phyloP scores from a whole-genome alignment of 1,284 basidiomycete species.

The Hemileia vastatrix region DNA sequence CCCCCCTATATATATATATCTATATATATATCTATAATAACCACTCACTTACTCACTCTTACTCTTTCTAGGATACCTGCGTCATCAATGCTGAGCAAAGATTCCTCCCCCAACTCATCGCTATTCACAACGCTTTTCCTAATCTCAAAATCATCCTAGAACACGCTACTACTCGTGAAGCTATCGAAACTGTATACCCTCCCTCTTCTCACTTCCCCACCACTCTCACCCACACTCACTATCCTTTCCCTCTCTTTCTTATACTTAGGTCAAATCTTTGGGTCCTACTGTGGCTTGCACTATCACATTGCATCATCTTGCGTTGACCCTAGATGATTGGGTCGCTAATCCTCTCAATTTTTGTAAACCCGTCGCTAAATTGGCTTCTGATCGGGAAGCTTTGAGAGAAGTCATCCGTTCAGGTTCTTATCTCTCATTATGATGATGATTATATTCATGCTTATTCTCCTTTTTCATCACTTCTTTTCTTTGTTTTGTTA shows the following conservation, averaged over 20 bases:
- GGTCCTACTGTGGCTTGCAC: constrained; percentile 86
- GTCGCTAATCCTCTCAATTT: constrained; percentile 92
- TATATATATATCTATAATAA: no score
- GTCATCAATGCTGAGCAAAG: constrained; percentile 85
- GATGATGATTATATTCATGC: not conserved
- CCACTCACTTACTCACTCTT: no score
- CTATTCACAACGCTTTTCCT: constrained; percentile 79
- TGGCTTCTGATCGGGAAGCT: constrained; percentile 78
- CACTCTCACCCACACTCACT: no score
- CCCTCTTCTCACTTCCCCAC: not conserved
- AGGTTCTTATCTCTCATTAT: constrained; percentile 52
- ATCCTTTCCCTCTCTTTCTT: not conserved
- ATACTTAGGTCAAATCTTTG: constrained; percentile 55
- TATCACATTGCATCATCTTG: constrained; percentile 94
- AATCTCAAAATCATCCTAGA: constrained; percentile 89
- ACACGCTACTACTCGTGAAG: constrained; percentile 93
- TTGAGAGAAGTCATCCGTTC: constrained; percentile 68
- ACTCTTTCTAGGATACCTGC: constrained; percentile 62
- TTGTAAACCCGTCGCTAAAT: constrained; percentile 98
- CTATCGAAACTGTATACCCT: constrained; percentile 59
- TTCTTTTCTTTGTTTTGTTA: constrained; percentile 32
- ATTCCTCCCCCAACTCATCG: constrained; percentile 79
- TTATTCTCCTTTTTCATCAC: not conserved
- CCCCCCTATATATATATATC: no score
- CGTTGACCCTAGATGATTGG: constrained; percentile 91